Evolutionary conservation across 2,329 filamentous ascomycete genomes (phyloP), one percentile per base, ranked within the genome.

Genomic region (Madurella mycetomatis): DNA sequence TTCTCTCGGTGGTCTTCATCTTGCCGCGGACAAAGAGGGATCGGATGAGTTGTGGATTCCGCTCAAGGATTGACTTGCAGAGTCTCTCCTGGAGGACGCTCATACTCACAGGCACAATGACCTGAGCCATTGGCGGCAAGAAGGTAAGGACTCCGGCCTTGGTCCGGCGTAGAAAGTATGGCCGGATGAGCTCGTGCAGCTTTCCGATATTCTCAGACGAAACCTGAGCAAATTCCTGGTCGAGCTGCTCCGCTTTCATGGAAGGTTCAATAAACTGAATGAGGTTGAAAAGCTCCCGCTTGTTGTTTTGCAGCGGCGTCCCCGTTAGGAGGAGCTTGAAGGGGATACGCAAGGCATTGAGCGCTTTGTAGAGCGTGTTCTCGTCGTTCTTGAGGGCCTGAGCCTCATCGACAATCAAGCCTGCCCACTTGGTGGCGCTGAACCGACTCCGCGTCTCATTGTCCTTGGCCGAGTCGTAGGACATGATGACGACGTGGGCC

Each of bases 101-200:
- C 92, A 97, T 96, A 2, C 89, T 92, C n/a, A 99, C 86, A 0
- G 94, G 94, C 4, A 99, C 74, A 58, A 99, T 97, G 62, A 99
- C 91, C 65, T 97, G 92, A 1, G 88, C 87, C 83, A 99, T 91
- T 0, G 92, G 86, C 0, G 94, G 94, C 9, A 99, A 76, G 70
- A 96, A 96, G 40, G 89, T 92, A 49, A 99, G 76, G 0, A 96
- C 92, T 57, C 92, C 86, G 12, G 85, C 85, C 69, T 99, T 99
- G 2, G 94, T 97, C 43, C 94, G 85, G 45, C 83, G 75, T 19
- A 86, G 69, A 60, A 86, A 85, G 62, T 84, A 86, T 0, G 83
- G 83, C 2, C 90, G 83, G 57, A 97, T 95, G 66, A 92, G 80
- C 2, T 87, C 82, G 64, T 97, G 94, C 0, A 99, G 76, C 67